These are phyloP conservation scores for Lentinula edodes DNA, from an alignment of 768 basidiomycete genomes.

Conservation along the genomic window DNA sequence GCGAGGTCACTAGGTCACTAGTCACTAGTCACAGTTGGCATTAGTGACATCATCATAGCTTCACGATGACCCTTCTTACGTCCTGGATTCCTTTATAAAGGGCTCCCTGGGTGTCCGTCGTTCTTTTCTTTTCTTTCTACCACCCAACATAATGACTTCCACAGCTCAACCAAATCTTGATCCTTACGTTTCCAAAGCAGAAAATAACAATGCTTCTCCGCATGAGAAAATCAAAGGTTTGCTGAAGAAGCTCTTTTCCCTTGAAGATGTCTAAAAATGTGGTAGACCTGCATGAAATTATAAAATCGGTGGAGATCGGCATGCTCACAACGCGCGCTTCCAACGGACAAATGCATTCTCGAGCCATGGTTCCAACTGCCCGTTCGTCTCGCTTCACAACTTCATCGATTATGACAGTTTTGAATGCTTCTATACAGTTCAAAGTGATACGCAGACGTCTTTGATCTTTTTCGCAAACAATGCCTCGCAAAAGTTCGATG, in stretches of 20 bases:
- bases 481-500: slow-evolving; percentile 66
- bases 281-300: slow-evolving; percentile 57
- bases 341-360: slow-evolving; percentile 67
- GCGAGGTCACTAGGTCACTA: too few species aligned
- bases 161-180: slow-evolving; percentile 43
- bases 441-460: slow-evolving; percentile 40
- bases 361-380: slow-evolving; percentile 73
- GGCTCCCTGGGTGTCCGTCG: neutral
- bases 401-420: neutral
- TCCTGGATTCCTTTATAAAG: neutral
- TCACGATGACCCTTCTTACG: neutral
- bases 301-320: slow-evolving; percentile 58
- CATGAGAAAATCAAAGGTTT: slow-evolving; percentile 66
- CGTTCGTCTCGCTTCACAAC: slow-evolving; percentile 34
- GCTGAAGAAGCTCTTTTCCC: neutral
- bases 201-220: slow-evolving; percentile 49
- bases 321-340: slow-evolving; percentile 74
- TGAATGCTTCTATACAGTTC: slow-evolving; percentile 25
- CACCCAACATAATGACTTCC: slow-evolving; percentile 1
- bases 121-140: neutral
- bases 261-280: too few species aligned
- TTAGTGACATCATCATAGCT: too few species aligned
- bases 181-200: slow-evolving; percentile 64
- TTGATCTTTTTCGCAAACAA: slow-evolving; percentile 74
- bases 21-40: too few species aligned